A percentile compares a stretch with the other conserved stretches of the same genome.
Conservation (phyloP, 108 stramenopile species). For the Cylindrotheca fusiformis region DNA sequence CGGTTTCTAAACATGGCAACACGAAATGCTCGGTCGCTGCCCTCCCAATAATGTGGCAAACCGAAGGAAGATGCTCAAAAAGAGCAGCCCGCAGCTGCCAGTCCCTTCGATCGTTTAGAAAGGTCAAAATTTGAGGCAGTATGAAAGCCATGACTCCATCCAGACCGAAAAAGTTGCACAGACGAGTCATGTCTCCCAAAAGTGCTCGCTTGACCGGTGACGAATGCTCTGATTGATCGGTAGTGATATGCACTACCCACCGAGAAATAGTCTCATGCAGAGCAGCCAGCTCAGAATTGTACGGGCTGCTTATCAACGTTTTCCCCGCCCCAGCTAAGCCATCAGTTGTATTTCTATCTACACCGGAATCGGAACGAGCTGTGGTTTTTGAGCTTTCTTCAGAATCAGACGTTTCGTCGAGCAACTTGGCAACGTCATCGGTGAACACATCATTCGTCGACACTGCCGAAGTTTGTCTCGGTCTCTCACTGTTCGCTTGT, state of each 20-base stretch:
- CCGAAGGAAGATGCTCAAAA: constrained; percentile 84
- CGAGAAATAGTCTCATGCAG: constrained; percentile 81
- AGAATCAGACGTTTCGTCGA: constrained; percentile 21
- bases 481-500: background rate
- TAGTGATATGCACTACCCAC: constrained; percentile 86
- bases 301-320: constrained; percentile 55
- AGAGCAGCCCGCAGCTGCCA: constrained; percentile 91
- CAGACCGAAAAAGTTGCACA: constrained; percentile 93
- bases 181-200: constrained; percentile 68
- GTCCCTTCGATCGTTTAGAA: constrained; percentile 93
- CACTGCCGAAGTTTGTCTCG: background rate
- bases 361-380: constrained; percentile 13
- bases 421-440: constrained; percentile 47
- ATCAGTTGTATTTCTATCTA: constrained; percentile 15
- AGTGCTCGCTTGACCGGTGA: constrained; percentile 84
- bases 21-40: constrained; percentile 93
- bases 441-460: constrained; percentile 30
- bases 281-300: constrained; percentile 70
- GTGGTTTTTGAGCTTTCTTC: constrained; percentile 13
- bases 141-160: constrained; percentile 86
- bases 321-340: constrained; percentile 21
- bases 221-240: constrained; percentile 82
- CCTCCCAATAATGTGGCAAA: constrained; percentile 87
- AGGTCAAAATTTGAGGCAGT: constrained; percentile 89
- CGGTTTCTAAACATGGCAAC: constrained; percentile 92